Conservation (phyloP, 345 rosid species). For the Litchi chinensis region DNA sequence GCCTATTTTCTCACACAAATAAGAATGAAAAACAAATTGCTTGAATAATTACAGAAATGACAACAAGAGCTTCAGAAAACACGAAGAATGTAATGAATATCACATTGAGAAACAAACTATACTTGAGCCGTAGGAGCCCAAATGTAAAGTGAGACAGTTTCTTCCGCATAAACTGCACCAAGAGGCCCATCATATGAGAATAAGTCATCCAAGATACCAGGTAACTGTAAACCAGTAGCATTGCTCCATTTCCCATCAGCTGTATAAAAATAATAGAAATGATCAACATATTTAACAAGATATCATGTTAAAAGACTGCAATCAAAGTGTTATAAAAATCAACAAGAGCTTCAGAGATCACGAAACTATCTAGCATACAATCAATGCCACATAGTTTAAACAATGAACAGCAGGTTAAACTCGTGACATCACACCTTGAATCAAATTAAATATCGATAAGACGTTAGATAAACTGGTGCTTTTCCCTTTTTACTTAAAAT, state of each 20-base stretch:
- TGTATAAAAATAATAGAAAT: constrained; percentile 30
- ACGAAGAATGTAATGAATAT: constrained; percentile 8
- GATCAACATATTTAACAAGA: neutral
- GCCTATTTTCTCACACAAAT: constrained; percentile 52
- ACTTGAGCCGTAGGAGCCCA: constrained; percentile 98
- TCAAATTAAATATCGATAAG: neutral
- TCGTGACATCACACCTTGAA: neutral
- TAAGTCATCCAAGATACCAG: constrained; percentile 81
- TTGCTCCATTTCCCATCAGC: constrained; percentile 55
- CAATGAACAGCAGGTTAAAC: neutral
- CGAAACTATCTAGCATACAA: neutral
- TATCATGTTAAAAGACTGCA: neutral
- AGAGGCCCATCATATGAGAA: constrained; percentile 89
- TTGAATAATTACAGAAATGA: neutral
- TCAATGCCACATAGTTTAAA: no score
- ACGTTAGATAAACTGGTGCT: neutral
- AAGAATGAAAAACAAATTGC: constrained; percentile 23
- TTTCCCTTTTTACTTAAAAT: neutral
- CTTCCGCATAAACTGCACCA: constrained; percentile 65
- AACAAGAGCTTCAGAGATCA: neutral
- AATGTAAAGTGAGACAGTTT: constrained; percentile 63
- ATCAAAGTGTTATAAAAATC: neutral
- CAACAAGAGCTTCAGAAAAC: constrained; percentile 4
- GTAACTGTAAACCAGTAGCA: constrained; percentile 85
- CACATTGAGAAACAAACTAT: constrained; percentile 13